phyloP scores from a whole-genome alignment of 176 grass and related monocot species.

The Musa schizocarpa region DNA sequence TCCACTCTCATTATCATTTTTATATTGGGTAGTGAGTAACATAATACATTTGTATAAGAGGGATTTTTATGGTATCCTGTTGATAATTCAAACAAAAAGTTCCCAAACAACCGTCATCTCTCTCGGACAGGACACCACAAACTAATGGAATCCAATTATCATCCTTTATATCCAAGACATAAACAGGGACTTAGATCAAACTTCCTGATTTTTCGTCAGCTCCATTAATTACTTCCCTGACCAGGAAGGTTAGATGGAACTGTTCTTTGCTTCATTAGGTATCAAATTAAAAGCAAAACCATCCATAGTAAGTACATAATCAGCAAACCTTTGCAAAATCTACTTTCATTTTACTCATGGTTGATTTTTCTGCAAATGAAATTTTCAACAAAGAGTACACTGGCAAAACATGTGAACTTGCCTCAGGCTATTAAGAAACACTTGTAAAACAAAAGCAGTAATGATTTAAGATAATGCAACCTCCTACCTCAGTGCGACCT shows the following conservation, averaged over 20 bases:
- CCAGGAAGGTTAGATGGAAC: background rate
- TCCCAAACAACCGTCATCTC: no score
- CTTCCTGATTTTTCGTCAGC: background rate
- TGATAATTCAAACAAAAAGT: no score
- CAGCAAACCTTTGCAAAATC: background rate
- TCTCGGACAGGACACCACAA: no score
- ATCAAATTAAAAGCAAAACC: background rate
- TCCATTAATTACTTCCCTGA: background rate
- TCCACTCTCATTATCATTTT: no score
- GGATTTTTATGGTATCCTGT: no score
- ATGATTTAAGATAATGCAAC: background rate
- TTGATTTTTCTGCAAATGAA: background rate
- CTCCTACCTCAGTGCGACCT: conserved; percentile 85
- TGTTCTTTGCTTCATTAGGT: background rate
- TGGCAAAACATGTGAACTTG: background rate
- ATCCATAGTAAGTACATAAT: background rate
- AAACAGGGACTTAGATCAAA: background rate
- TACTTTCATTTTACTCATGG: background rate
- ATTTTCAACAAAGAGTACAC: background rate
- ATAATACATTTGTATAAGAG: no score
- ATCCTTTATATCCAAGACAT: no score
- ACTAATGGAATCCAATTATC: no score
- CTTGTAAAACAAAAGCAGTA: background rate
- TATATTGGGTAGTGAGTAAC: no score
- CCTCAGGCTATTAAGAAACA: background rate